Evolutionary conservation across 176 grass and related monocot genomes (phyloP).

Genomic region (Thinopyrum elongatum): DNA sequence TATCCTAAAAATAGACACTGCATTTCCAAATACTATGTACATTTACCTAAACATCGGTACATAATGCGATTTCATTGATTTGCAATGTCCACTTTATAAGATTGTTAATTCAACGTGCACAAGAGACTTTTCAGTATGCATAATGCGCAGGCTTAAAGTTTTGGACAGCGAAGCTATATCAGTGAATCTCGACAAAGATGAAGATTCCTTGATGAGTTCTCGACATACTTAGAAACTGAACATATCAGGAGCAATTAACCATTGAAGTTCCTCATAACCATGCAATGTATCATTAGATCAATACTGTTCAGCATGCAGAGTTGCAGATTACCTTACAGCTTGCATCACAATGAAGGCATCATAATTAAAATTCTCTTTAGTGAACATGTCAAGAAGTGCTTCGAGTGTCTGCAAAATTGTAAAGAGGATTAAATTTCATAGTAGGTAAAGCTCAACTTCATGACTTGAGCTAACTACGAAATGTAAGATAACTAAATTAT

Average conservation of each 20-base stretch:
- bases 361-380: constrained; percentile 59
- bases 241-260: not conserved
- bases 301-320: constrained; percentile 19
- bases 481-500: not conserved
- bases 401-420: constrained; percentile 68
- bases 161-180: constrained; percentile 6
- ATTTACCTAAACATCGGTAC: not conserved
- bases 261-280: constrained; percentile 13
- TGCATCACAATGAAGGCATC: constrained; percentile 86
- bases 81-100: constrained; percentile 4
- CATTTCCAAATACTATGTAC: not conserved
- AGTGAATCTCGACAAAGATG: constrained; percentile 15
- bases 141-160: not conserved
- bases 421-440: constrained; percentile 20
- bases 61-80: not conserved
- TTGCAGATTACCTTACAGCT: constrained; percentile 67
- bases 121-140: constrained; percentile 1
- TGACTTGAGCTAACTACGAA: constrained; percentile 7
- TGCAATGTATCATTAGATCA: constrained; percentile 16
- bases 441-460: constrained; percentile 7
- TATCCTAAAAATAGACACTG: not conserved
- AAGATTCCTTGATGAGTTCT: constrained; percentile 1
- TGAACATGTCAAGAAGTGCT: constrained; percentile 87
- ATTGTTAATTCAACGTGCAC: constrained; percentile 4
- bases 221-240: constrained; percentile 9